These are phyloP conservation scores for Moesziomyces parantarcticus DNA, from an alignment of 1,284 basidiomycete genomes.

Conservation along the genomic window DNA sequence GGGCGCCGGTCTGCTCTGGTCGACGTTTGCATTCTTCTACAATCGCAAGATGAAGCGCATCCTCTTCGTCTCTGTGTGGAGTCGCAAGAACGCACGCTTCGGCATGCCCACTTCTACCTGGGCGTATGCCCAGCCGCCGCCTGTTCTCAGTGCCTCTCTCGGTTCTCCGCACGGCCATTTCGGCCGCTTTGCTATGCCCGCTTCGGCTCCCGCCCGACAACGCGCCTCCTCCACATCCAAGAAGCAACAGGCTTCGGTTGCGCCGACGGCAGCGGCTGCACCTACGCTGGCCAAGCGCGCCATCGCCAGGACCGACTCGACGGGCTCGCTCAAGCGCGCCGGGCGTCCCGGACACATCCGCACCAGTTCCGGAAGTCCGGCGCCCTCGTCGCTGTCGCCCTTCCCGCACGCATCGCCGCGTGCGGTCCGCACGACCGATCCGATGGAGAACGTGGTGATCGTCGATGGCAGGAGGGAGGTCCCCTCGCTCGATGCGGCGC, in stretches of 20 bases:
- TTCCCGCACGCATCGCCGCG: slow-evolving; percentile 61
- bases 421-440: slow-evolving; percentile 28
- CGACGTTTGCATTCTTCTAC: slow-evolving; percentile 96
- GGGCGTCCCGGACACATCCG: slow-evolving; percentile 37
- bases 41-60: slow-evolving; percentile 91
- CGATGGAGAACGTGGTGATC: slow-evolving; percentile 38
- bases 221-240: slow-evolving; percentile 22
- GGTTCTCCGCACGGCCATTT: slow-evolving; percentile 32
- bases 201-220: slow-evolving; percentile 15
- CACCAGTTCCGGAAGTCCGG: slow-evolving; percentile 55
- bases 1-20: slow-evolving; percentile 88
- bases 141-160: slow-evolving; percentile 41
- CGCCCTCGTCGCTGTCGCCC: slow-evolving; percentile 62
- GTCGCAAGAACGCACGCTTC: slow-evolving; percentile 74
- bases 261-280: slow-evolving; percentile 20
- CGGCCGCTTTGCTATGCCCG: slow-evolving; percentile 9
- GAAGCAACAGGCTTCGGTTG: slow-evolving; percentile 15
- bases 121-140: slow-evolving; percentile 37
- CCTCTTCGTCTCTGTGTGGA: slow-evolving; percentile 92
- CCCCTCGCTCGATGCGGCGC: slow-evolving; percentile 53
- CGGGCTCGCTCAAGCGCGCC: slow-evolving; percentile 37
- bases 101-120: slow-evolving; percentile 42
- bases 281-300: slow-evolving; percentile 57
- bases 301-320: slow-evolving; percentile 45
- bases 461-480: slow-evolving; percentile 34